These are phyloP conservation scores for Tephrocybe sp. DNA, from an alignment of 768 basidiomycete genomes.

Conservation along the genomic window DNA sequence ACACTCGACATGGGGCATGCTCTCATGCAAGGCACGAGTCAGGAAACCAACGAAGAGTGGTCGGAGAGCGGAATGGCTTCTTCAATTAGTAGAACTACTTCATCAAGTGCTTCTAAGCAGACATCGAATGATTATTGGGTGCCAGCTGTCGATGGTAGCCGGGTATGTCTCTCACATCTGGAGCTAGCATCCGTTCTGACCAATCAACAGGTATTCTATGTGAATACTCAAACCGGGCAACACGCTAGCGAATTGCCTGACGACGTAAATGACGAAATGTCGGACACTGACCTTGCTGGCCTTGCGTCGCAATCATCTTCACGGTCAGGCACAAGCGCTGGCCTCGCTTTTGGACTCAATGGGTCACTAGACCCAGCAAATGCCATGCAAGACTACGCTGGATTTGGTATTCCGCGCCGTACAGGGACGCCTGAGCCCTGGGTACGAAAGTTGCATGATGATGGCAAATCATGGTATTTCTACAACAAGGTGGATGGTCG, in stretches of 20 bases:
- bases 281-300: constrained; percentile 61
- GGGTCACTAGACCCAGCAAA: constrained; percentile 34
- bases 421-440: constrained; percentile 78
- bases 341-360: constrained; percentile 43
- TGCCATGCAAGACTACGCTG: constrained; percentile 39
- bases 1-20: constrained; percentile 49
- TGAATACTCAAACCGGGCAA: constrained; percentile 86
- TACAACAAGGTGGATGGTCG: constrained; percentile 68
- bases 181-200: neutral
- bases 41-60: constrained; percentile 57
- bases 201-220: constrained; percentile 81
- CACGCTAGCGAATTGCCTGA: constrained; percentile 81
- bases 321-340: constrained; percentile 52
- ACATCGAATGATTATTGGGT: constrained; percentile 84
- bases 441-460: constrained; percentile 76
- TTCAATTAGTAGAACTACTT: constrained; percentile 30
- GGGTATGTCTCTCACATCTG: constrained; percentile 47
- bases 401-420: constrained; percentile 59
- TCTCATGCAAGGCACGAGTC: constrained; percentile 38
- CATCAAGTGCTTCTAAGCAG: constrained; percentile 26
- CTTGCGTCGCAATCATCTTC: constrained; percentile 56
- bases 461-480: constrained; percentile 79
- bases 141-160: constrained; percentile 81
- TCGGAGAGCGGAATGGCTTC: constrained; percentile 43
- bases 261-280: constrained; percentile 63